These are phyloP conservation scores for Flaveria bidentis DNA, from an alignment of 129 eudicot species.

Conservation along the genomic window DNA sequence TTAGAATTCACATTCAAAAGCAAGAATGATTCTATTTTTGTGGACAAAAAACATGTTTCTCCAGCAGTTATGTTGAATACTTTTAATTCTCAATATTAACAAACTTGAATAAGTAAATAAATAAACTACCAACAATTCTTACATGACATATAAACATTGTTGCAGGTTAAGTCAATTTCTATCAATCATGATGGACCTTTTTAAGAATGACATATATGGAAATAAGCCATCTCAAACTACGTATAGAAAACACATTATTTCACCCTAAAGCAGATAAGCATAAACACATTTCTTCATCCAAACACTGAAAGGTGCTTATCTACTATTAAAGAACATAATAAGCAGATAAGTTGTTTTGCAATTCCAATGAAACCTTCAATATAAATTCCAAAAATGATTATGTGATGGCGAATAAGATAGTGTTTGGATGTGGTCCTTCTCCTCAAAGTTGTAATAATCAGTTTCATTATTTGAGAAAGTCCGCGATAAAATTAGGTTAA, in stretches of 20 bases:
- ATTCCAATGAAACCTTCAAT: background rate
- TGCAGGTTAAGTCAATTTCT: background rate
- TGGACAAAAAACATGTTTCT: background rate
- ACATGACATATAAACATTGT: background rate
- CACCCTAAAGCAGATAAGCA: background rate
- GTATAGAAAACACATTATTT: background rate
- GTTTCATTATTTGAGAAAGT: background rate
- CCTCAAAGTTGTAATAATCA: background rate
- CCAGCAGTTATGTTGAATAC: background rate
- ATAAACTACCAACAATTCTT: background rate
- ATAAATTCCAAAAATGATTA: background rate
- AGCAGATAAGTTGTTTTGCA: background rate
- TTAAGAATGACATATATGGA: background rate
- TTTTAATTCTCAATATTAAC: background rate
- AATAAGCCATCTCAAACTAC: background rate
- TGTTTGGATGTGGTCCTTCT: slow-evolving; percentile 6
- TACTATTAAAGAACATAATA: background rate
- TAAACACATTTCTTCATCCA: background rate
- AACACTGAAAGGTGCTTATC: background rate
- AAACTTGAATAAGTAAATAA: background rate
- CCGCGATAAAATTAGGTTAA: background rate
- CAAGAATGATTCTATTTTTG: background rate
- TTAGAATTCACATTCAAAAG: background rate
- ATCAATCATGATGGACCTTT: background rate
- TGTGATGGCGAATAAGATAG: background rate